phyloP scores from a whole-genome alignment of 1,139 yeast species.

The Casaregolazyma lundiana region DNA sequence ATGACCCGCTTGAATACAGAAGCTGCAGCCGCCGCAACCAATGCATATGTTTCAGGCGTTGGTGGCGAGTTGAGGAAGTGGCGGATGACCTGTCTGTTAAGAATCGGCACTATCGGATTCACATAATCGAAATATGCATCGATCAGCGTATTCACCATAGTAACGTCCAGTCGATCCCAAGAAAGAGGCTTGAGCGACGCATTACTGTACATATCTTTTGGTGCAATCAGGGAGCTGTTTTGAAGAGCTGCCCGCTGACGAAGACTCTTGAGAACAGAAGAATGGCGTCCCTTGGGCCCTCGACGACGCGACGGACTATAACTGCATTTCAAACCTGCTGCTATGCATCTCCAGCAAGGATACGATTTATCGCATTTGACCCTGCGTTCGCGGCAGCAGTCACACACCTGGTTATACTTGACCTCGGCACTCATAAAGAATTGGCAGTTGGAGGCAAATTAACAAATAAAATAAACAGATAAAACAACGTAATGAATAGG shows the following conservation, averaged over 20 bases:
- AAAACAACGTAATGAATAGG: too few relatives aligned
- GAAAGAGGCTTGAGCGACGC: not conserved
- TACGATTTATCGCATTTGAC: not conserved
- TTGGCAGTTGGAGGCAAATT: too few relatives aligned
- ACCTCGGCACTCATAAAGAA: not conserved
- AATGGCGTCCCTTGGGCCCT: not conserved
- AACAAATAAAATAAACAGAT: too few relatives aligned
- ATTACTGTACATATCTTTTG: not conserved
- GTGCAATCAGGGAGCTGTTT: not conserved
- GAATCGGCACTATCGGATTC: conserved; percentile 18
- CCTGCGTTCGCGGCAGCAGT: not conserved
- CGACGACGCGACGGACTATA: not conserved
- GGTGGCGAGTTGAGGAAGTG: conserved; percentile 12
- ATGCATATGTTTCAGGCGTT: conserved; percentile 14
- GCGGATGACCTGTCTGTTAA: conserved; percentile 10
- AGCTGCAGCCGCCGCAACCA: conserved; percentile 14
- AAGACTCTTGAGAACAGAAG: not conserved
- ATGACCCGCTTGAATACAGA: conserved; percentile 14
- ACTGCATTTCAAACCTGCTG: not conserved
- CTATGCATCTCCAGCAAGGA: not conserved
- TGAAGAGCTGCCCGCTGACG: not conserved
- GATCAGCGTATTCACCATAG: conserved; percentile 5
- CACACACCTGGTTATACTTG: not conserved
- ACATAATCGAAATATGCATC: conserved; percentile 17
- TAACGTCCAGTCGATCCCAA: conserved; percentile 4